These are phyloP conservation scores for Bryoglossum gracile DNA, from an alignment of 495 filamentous ascomycete species.

Conservation along the genomic window DNA sequence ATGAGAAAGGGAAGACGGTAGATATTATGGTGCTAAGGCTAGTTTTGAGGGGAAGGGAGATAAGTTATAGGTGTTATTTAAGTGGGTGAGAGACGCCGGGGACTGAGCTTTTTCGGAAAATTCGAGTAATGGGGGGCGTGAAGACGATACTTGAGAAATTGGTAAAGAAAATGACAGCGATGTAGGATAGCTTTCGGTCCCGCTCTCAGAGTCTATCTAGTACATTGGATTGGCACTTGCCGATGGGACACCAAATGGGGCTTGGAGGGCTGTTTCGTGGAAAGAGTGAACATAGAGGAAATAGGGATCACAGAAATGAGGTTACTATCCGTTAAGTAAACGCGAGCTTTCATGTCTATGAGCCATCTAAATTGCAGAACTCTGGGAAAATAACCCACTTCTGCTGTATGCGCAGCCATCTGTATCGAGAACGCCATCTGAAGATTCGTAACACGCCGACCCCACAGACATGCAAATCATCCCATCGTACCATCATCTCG, in stretches of 20 bases:
- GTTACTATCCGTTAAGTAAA: not conserved
- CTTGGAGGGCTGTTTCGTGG: not conserved
- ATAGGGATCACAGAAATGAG: not conserved
- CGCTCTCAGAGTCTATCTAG: no score
- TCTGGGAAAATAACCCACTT: no score
- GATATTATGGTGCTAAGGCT: slow-evolving; percentile 57
- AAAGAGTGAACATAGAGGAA: not conserved
- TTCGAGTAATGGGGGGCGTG: not conserved
- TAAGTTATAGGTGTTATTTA: slow-evolving; percentile 53
- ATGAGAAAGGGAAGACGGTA: slow-evolving; percentile 60
- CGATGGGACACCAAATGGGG: not conserved
- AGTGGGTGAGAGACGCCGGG: slow-evolving; percentile 9
- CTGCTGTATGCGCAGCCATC: no score
- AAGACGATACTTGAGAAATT: slow-evolving; percentile 1
- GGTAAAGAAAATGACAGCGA: not conserved
- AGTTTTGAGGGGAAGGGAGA: slow-evolving; percentile 70
- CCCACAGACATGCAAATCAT: no score
- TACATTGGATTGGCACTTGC: not conserved
- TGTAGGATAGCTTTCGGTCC: not conserved
- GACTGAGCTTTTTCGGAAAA: slow-evolving; percentile 1
- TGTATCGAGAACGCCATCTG: no score
- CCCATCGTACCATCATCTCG: no score
- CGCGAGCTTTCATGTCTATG: not conserved
- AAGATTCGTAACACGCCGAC: not conserved
- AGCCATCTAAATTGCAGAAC: not conserved